These are phyloP conservation scores for Entomortierella parvispora DNA, from an alignment of 192 early-diverging fungal species.

Conservation along the genomic window DNA sequence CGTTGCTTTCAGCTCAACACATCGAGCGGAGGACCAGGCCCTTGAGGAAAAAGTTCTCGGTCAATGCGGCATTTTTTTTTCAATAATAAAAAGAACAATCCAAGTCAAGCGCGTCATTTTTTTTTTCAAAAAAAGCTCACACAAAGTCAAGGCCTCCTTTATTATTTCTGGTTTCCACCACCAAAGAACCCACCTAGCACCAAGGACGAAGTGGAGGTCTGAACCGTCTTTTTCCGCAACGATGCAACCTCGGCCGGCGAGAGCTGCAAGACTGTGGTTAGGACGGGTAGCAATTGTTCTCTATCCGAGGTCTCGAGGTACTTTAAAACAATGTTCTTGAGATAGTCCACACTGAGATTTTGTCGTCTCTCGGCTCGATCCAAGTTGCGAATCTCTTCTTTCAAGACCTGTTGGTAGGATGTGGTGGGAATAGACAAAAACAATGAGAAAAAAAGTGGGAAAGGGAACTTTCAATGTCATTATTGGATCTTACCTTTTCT, in stretches of 20 bases:
- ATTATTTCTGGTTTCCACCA: constrained; percentile 8
- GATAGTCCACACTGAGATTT: constrained; percentile 73
- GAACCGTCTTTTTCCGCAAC: constrained; percentile 44
- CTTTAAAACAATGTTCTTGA: constrained; percentile 77
- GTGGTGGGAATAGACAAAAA: too few relatives aligned
- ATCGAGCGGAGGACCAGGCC: not conserved
- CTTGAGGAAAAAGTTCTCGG: not conserved
- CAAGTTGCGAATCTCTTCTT: constrained; percentile 68
- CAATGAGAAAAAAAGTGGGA: constrained; percentile 1
- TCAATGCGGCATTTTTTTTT: not conserved
- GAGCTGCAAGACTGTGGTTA: constrained; percentile 57
- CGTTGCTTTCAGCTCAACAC: not conserved
- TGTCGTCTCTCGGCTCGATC: constrained; percentile 70
- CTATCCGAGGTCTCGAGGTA: constrained; percentile 66
- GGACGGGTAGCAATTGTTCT: constrained; percentile 54
- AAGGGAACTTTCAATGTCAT: constrained; percentile 5
- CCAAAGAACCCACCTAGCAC: constrained; percentile 50
- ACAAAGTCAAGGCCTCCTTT: not conserved
- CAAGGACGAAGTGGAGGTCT: constrained; percentile 18
- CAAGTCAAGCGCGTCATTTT: not conserved
- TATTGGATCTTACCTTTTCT: constrained; percentile 57
- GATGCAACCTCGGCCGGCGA: constrained; percentile 52
- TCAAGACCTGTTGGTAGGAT: constrained; percentile 64
- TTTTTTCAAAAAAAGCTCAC: not conserved
- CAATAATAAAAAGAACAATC: not conserved